phyloP scores from a whole-genome alignment of 2,329 filamentous ascomycete genomes.

The Fusarium tricinctum region DNA sequence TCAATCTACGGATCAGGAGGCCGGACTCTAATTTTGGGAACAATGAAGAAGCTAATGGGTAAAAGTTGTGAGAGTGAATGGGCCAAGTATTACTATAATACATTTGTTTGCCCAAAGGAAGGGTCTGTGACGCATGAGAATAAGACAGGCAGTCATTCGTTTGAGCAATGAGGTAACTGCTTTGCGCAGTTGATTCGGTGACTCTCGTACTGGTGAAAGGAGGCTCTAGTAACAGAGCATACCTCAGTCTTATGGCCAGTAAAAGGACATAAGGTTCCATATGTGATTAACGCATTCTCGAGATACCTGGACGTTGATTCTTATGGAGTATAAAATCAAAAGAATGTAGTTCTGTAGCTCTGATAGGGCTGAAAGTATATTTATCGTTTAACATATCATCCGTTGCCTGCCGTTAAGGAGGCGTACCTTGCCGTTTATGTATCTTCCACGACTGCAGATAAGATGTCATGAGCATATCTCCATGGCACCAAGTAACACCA shows the following conservation, averaged over 20 bases:
- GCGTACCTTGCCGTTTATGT: no score
- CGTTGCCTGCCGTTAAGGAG: no score
- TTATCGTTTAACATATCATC: neutral
- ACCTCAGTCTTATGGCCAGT: neutral
- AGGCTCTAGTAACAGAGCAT: neutral
- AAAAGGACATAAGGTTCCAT: neutral
- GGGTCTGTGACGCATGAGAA: neutral
- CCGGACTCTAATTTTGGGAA: neutral
- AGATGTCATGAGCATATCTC: neutral
- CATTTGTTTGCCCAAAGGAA: slow-evolving; percentile 1
- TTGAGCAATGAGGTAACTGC: neutral
- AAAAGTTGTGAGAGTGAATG: neutral
- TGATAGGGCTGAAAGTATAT: neutral
- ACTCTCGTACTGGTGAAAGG: neutral
- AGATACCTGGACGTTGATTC: neutral
- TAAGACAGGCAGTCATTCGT: neutral
- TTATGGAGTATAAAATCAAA: neutral
- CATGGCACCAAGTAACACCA: neutral
- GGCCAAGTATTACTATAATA: neutral
- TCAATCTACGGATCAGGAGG: neutral
- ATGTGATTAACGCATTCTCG: neutral
- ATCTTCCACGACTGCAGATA: neutral
- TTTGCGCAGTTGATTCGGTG: neutral
- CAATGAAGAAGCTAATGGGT: neutral
- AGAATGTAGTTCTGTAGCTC: neutral